These are phyloP conservation scores for Lagenidium giganteum DNA, from an alignment of 352 stramenopile species.

Conservation along the genomic window DNA sequence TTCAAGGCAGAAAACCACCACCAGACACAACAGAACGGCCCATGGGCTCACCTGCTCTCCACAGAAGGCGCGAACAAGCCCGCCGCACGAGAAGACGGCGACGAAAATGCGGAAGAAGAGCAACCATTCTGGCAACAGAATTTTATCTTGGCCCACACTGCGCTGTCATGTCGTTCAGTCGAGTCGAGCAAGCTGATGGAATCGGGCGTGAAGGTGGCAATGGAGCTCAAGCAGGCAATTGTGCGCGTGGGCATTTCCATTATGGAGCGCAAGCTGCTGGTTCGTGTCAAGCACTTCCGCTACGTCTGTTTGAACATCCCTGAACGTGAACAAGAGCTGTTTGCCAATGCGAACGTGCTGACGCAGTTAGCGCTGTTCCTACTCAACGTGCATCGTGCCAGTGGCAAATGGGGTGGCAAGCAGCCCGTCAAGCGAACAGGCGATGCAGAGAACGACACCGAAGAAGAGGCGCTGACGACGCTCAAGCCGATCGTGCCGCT, in stretches of 20 bases:
- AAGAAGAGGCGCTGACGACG: slow-evolving; percentile 18
- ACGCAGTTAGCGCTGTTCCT: slow-evolving; percentile 93
- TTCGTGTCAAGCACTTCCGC: slow-evolving; percentile 94
- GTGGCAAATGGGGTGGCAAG: slow-evolving; percentile 89
- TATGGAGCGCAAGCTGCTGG: slow-evolving; percentile 93
- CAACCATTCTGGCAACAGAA: slow-evolving; percentile 73
- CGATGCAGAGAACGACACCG: slow-evolving; percentile 20
- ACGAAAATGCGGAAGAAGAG: slow-evolving; percentile 23
- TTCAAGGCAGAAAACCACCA: slow-evolving; percentile 63
- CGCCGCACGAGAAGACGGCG: too few species aligned
- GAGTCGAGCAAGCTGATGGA: slow-evolving; percentile 82
- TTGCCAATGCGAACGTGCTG: slow-evolving; percentile 92
- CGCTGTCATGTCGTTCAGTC: slow-evolving; percentile 62
- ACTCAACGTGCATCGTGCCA: slow-evolving; percentile 93
- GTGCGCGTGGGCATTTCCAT: slow-evolving; percentile 92
- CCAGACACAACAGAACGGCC: slow-evolving; percentile 36
- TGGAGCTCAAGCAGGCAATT: slow-evolving; percentile 93
- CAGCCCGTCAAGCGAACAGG: slow-evolving; percentile 31
- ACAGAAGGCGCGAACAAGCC: too few species aligned
- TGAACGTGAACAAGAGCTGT: slow-evolving; percentile 83
- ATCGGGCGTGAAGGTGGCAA: slow-evolving; percentile 92
- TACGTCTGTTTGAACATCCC: slow-evolving; percentile 93
- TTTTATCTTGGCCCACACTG: slow-evolving; percentile 71
- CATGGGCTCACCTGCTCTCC: too few species aligned
- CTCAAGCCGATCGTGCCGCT: slow-evolving; percentile 66